These are phyloP conservation scores for Zygosaccharomyces pseudobailii DNA, from an alignment of 1,139 yeast species.

Conservation along the genomic window DNA sequence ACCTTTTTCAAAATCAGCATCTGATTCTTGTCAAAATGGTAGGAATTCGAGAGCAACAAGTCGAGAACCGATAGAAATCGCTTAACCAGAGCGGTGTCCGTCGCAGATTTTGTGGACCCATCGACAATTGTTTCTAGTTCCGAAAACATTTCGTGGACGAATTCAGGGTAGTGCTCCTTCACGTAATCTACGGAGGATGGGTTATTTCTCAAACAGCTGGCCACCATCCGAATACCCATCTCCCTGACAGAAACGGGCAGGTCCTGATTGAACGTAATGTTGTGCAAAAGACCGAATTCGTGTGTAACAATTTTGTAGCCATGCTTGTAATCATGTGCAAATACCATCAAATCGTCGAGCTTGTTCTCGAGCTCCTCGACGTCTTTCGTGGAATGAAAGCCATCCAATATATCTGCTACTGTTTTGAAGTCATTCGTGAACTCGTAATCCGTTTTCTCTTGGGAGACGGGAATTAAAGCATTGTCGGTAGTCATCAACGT, in stretches of 20 bases:
- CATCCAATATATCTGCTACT: slow-evolving; percentile 10
- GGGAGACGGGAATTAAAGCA: slow-evolving; percentile 3
- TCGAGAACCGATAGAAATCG: slow-evolving; percentile 29
- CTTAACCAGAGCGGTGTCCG: slow-evolving; percentile 16
- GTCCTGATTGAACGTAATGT: slow-evolving; percentile 14
- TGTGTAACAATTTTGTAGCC: slow-evolving; percentile 31
- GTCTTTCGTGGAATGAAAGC: slow-evolving; percentile 18
- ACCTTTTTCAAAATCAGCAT: slow-evolving; percentile 16
- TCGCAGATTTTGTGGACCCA: slow-evolving; percentile 1
- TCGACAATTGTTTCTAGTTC: slow-evolving; percentile 5
- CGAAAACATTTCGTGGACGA: slow-evolving; percentile 15
- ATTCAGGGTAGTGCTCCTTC: slow-evolving; percentile 16
- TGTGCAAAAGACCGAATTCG: slow-evolving; percentile 26
- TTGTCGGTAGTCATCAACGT: slow-evolving; percentile 8
- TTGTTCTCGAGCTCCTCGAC: slow-evolving; percentile 13
- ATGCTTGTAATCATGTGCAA: slow-evolving; percentile 33
- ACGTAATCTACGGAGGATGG: slow-evolving; percentile 49
- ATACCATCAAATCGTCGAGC: slow-evolving; percentile 31
- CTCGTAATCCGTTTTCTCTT: slow-evolving; percentile 12
- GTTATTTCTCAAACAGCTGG: slow-evolving; percentile 65
- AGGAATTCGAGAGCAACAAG: slow-evolving; percentile 16
- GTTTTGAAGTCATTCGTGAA: slow-evolving; percentile 24
- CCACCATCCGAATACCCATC: slow-evolving; percentile 46
- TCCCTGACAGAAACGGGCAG: slow-evolving; percentile 38
- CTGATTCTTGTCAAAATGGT: slow-evolving; percentile 14